phyloP scores from a whole-genome alignment of 2,329 filamentous ascomycete species.

The Orbilia blumenaviensis region DNA sequence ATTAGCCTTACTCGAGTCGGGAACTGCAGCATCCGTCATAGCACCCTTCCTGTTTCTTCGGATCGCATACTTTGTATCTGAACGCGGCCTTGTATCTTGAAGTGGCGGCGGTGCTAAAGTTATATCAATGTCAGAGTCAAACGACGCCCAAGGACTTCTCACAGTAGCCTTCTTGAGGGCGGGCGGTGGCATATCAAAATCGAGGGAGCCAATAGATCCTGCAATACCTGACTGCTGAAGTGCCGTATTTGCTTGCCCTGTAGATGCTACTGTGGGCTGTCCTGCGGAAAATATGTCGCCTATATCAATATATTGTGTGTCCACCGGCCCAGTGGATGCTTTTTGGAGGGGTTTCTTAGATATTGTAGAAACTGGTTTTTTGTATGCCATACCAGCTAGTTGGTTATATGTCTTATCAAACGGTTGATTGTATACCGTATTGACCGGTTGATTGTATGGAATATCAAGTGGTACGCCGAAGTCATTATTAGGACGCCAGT shows the following conservation, averaged over 20 bases:
- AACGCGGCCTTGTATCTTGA: background rate
- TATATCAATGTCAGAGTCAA: background rate
- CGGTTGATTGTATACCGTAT: background rate
- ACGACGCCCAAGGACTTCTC: background rate
- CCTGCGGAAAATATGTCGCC: no score
- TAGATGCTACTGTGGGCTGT: no score
- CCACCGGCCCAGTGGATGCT: background rate
- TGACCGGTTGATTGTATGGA: background rate
- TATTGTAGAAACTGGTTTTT: background rate
- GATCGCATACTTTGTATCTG: background rate
- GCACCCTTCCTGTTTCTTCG: background rate
- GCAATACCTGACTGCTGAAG: no score
- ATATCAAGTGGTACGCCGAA: background rate
- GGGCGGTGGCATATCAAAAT: background rate
- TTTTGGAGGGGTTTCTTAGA: no score
- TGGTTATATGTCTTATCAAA: no score
- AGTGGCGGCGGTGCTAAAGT: background rate
- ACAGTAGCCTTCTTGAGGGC: background rate
- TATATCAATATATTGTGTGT: no score
- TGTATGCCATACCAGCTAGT: background rate
- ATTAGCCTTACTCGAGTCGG: background rate
- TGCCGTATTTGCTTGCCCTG: no score
- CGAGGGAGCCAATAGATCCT: background rate
- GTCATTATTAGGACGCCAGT: background rate
- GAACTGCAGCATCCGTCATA: background rate